Base-by-base conservation (phyloP, 306 rosid species). In the Vigna radiata region DNA sequence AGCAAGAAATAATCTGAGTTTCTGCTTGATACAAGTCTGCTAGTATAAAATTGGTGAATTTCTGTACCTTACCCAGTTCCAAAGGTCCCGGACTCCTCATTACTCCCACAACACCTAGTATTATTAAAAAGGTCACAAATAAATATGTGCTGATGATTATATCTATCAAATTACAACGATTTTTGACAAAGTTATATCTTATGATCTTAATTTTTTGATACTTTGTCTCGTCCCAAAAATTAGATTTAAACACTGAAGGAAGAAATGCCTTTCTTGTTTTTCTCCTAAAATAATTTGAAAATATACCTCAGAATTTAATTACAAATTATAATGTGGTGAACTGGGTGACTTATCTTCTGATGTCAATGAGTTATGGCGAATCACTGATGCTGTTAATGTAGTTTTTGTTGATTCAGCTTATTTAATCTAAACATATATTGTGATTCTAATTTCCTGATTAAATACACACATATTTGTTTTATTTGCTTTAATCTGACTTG, bases 401-500 rank as follows among this genome's bases (percentile, higher is more conserved):
- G 33, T 71, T 76, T 63, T 49, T 16, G 16, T 78, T 33, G 66
- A 29, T 65, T 39, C 44, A 64, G 76, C 36, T 82, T 70, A 19
- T 77, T 78, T 68, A 59, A 46, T 76, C 43, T 47, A 61, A 68
- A 55, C 46, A 83, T 46, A 44, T 73, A 65, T 41, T 82, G 37
- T 70, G 66, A 68, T 71, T 75, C 48, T 81, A 61, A n/a, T 73
- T 72, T 15, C 52, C 16, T 67, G 15, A 10, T 68, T 67, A 61
- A 76, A 41, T 41, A 41, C 43, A 33, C 56, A 9, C 77, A 59
- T 50, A 33, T 72, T 61, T 25, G 33, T 19, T 60, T 83, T 71
- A 48, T 83, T 56, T 81, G 29, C 56, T 61, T 71, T 70, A 27
- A 50, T 79, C 74, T 81, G 78, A 73, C 69, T 77, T 66, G 47